Evolutionary conservation across 768 basidiomycete species (phyloP).

Genomic region (Crucibulum laeve): DNA sequence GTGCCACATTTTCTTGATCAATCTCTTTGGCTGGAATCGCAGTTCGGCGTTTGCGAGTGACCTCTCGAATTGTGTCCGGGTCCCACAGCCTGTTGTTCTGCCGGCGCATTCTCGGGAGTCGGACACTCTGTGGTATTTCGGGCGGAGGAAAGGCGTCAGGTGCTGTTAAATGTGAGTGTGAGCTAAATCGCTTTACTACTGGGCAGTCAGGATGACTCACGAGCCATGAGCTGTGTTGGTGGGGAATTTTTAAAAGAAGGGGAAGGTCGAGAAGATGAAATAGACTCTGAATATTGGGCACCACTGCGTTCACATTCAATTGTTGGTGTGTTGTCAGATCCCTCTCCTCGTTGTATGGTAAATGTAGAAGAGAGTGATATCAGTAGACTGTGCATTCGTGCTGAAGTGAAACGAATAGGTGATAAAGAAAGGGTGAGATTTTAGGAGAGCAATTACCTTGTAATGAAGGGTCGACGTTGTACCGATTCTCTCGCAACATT

Average conservation of each 20-base stretch:
- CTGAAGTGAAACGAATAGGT: slow-evolving; percentile 13
- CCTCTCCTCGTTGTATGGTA: slow-evolving; percentile 10
- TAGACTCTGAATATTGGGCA: too few species aligned
- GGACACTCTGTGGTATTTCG: not conserved
- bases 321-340: not conserved
- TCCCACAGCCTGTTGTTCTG: slow-evolving; percentile 2
- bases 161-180: slow-evolving; percentile 20
- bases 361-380: slow-evolving; percentile 29
- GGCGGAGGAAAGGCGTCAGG: slow-evolving; percentile 27
- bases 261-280: slow-evolving; percentile 10
- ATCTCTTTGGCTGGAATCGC: slow-evolving; percentile 12
- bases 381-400: slow-evolving; percentile 25
- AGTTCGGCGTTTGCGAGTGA: slow-evolving; percentile 4
- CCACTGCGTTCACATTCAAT: too few species aligned
- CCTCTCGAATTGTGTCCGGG: not conserved
- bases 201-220: slow-evolving; percentile 23
- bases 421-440: slow-evolving; percentile 3
- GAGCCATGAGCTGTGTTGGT: slow-evolving; percentile 27
- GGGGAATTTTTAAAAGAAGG: slow-evolving; percentile 10
- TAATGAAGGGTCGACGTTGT: slow-evolving; percentile 22
- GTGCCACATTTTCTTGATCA: slow-evolving; percentile 26
- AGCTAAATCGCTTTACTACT: not conserved
- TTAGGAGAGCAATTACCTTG: slow-evolving; percentile 28
- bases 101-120: not conserved
- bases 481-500: slow-evolving; percentile 30